These are phyloP conservation scores for Raffaelea albimanens DNA, from an alignment of 2,329 filamentous ascomycete genomes.

Conservation along the genomic window DNA sequence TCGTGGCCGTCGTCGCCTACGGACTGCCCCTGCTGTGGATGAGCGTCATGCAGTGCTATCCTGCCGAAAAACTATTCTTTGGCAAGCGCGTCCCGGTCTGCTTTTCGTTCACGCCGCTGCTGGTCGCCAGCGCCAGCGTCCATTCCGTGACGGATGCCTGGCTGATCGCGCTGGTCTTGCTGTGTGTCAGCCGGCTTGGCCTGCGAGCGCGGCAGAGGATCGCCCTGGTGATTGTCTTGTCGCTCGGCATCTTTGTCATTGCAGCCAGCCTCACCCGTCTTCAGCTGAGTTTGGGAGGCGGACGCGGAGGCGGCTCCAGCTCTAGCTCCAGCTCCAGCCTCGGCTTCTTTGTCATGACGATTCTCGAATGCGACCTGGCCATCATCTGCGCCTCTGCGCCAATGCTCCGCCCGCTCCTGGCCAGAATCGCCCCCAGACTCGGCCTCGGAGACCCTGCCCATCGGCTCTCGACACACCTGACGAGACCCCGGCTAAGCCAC, in stretches of 20 bases:
- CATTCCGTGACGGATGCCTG: conserved; percentile 37
- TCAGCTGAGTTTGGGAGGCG: conserved; percentile 17
- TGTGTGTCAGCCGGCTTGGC: conserved; percentile 27
- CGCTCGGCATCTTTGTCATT: conserved; percentile 31
- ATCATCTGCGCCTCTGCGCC: conserved; percentile 25
- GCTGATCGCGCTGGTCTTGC: conserved; percentile 33
- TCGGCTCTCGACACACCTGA: no score
- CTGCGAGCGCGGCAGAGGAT: conserved; percentile 32
- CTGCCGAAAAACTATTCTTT: conserved; percentile 25
- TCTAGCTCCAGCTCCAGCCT: conserved; percentile 18
- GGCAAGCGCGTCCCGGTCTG: conserved; percentile 24
- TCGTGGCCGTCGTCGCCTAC: conserved; percentile 24
- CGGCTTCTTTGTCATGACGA: conserved; percentile 26
- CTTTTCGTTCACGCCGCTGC: conserved; percentile 29
- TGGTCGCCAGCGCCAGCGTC: conserved; percentile 32
- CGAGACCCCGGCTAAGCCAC: no score
- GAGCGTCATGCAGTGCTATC: conserved; percentile 33
- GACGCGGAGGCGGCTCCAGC: no score
- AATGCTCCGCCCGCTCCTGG: conserved; percentile 21
- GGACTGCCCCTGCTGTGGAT: conserved; percentile 26
- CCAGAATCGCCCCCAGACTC: conserved; percentile 17
- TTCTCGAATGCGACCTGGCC: conserved; percentile 25
- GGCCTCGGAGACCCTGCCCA: conserved; percentile 9
- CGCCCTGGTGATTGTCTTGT: conserved; percentile 32
- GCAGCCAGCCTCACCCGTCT: conserved; percentile 24